Evolutionary conservation across 352 stramenopile species (phyloP), one percentile per base, ranked within the genome.

Genomic region (Elongisporangium prolatum): DNA sequence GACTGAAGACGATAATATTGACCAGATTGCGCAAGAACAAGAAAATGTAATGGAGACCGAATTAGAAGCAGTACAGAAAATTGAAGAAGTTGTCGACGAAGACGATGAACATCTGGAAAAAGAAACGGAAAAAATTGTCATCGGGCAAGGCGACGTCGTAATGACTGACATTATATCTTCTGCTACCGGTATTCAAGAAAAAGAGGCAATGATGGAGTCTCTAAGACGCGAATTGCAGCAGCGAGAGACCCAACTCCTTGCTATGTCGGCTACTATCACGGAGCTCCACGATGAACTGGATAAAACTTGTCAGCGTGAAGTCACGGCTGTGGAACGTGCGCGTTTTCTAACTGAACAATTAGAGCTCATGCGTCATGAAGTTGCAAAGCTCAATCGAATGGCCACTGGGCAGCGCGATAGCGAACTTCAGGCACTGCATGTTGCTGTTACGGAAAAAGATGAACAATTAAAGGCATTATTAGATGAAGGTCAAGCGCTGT

Each of bases 211-310:
- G 21, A 50, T 78, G 49, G 21, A 50, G 11, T 51, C 38, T 16
- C 47, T 91, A 20, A 57, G 67, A 38, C 61, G 67, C 5, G 68
- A 89, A 48, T 65, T 93, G 25, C 20, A 63, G 16, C 61, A 79
- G 52, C 71, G 82, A 0, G 85, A 94, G 57, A 77, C 72, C 4
- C 85, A 94, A 60, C 48, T 94, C 9, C 34, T 94, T 55, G 68
- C 78, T 13, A 85, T 81, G 8, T 89, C 77, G 0, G 61, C 73
- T 1, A 77, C 75, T 4, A 89, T 92, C 57, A 69, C 72, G 20
- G 78, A 92, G 57, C 69, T 94, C 9, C 82, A 91, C 51, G 69
- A 89, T 37, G 84, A 91, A 54, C 71, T 94, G 20, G 84, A 94
- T 64, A 78, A 86, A 49, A 84, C 81, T 2, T 86, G 80, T 49